Percentiles rank a stretch among this genome's conserved stretches.
Evolutionary conservation across 805 yeast species (phyloP).

Genomic region (Suhomyces xylopsoci): DNA sequence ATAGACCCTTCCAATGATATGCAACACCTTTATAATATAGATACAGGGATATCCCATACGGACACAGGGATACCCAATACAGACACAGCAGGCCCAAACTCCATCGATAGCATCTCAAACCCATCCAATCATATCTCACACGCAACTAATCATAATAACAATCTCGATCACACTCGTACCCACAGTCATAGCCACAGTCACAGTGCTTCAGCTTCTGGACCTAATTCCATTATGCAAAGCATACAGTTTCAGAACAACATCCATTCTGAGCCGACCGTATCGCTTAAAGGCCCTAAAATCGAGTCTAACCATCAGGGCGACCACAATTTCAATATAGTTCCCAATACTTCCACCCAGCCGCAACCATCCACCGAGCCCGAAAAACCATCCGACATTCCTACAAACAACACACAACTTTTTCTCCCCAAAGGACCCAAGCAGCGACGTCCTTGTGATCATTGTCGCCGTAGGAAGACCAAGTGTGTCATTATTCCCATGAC

Average conservation of each 20-base stretch:
- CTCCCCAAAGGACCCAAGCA: constrained; percentile 29
- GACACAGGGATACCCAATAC: not conserved
- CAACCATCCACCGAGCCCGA: not conserved
- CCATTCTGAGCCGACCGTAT: constrained; percentile 9
- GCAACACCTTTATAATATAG: constrained; percentile 27
- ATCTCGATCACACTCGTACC: not conserved
- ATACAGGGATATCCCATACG: constrained; percentile 6
- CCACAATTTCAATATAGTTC: not conserved
- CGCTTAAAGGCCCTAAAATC: not conserved
- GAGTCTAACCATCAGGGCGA: not conserved
- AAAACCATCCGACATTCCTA: not conserved
- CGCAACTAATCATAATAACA: not conserved
- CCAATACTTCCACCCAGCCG: not conserved
- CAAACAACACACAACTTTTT: not conserved
- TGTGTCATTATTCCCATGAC: constrained; percentile 69
- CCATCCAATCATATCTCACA: constrained; percentile 9
- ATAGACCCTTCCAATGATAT: constrained; percentile 31
- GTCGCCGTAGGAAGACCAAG: constrained; percentile 74
- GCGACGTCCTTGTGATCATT: constrained; percentile 77
- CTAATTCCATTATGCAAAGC: constrained; percentile 26
- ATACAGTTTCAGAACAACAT: constrained; percentile 32
- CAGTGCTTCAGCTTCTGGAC: not conserved
- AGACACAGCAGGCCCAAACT: not conserved
- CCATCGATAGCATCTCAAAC: constrained; percentile 9
- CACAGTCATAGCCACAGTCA: not conserved